Conservation (phyloP, 306 rosid genomes). For the Cucumis cinereus region DNA sequence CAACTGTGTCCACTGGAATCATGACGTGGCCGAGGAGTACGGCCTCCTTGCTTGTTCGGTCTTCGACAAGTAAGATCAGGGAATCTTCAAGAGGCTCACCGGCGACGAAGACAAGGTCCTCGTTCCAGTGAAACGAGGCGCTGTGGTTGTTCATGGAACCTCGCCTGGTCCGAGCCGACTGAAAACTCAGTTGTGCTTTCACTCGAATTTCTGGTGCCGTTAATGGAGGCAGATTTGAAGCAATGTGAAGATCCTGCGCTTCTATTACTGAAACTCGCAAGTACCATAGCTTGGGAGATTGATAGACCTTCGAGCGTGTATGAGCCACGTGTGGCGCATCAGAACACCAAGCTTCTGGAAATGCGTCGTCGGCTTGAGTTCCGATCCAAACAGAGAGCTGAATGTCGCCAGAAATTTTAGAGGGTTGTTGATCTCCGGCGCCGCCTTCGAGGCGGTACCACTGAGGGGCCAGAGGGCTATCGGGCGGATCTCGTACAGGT, state of each 20-base stretch:
- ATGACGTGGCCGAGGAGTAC: slow-evolving; percentile 45
- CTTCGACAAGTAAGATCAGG: slow-evolving; percentile 52
- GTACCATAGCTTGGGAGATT: slow-evolving; percentile 51
- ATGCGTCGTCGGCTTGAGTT: slow-evolving; percentile 44
- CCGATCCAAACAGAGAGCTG: slow-evolving; percentile 55
- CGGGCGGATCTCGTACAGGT: slow-evolving; percentile 37
- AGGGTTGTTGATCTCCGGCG: slow-evolving; percentile 18
- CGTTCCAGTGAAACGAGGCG: slow-evolving; percentile 71
- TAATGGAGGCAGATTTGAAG: slow-evolving; percentile 72
- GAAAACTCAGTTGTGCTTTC: slow-evolving; percentile 60
- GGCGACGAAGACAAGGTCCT: slow-evolving; percentile 78
- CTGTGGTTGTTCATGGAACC: slow-evolving; percentile 74
- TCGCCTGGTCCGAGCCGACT: slow-evolving; percentile 54
- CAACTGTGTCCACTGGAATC: slow-evolving; percentile 47
- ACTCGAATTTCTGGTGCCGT: slow-evolving; percentile 75
- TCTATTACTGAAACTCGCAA: slow-evolving; percentile 37
- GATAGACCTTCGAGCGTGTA: slow-evolving; percentile 50
- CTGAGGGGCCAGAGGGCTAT: slow-evolving; percentile 42
- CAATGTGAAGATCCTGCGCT: slow-evolving; percentile 41
- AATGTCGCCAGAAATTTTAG: slow-evolving; percentile 32
- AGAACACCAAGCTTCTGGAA: slow-evolving; percentile 44
- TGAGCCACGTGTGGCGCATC: slow-evolving; percentile 38
- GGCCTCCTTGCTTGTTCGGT: slow-evolving; percentile 53
- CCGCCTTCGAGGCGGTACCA: slow-evolving; percentile 40
- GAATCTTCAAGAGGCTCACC: slow-evolving; percentile 89